Base-by-base conservation (phyloP, 768 basidiomycete species). In the Lentinula edodes region DNA sequence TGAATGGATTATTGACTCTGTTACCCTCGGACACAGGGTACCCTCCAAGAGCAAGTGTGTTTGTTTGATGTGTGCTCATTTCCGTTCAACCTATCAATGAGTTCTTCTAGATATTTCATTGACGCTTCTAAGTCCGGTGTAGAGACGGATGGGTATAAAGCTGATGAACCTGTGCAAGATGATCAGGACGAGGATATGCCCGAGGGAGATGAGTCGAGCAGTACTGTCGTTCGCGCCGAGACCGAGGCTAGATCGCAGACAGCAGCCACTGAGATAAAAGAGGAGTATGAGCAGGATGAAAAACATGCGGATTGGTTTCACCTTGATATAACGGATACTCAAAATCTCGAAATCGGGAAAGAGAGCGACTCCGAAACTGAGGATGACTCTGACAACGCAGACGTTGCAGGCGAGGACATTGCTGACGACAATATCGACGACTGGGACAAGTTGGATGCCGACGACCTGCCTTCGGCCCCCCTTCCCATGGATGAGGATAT, bases 1-100 rank as follows among this genome's bases (percentile, higher is more conserved):
- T 0, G 74, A 81, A 34, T 98, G 95, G 94, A 77, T 98, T 58
- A 69, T 78, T 41, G 91, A 94, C 68, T 95, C 88, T 23, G 78
- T 95, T n/a, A 76, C 79, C 5, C 74, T 76, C 34, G 81, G 79
- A 10, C 75, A 82, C 61, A 75, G 78, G 18, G 72, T 84, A 32
- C 87, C 91, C 0, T 74, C 95, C 62, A 78, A 72, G 42, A 87
- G 88, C 73, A 88, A 84, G 93, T 94, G 67, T 53, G 68, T 35
- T 15, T 54, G 16, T 34, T 39, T 54, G 38, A 42, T 32, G 23
- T 56, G 5, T 56, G 23, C 55, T 32, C 15, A 38, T 28, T 0
- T 61, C 3, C 34, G 36, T 36, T 42, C 48, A 6, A 32, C 52
- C 38, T 23, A n/a, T 50, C 34, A 42, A 16, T 48, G 12, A 36